Conservation (phyloP, 2,329 filamentous ascomycete genomes). For the Alternaria ventricosa region DNA sequence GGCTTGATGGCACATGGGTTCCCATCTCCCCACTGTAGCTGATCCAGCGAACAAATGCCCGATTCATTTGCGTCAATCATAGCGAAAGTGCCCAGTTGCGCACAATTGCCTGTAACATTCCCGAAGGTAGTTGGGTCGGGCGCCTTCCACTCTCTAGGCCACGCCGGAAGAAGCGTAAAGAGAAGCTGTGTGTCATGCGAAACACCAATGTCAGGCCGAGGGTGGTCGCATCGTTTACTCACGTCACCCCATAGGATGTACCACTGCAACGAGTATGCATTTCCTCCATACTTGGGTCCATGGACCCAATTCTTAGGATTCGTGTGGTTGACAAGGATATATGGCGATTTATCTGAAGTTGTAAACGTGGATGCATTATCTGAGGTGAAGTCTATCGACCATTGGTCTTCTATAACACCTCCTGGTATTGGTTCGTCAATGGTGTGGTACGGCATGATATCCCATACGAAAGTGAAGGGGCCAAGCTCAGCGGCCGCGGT, state of each 20-base stretch:
- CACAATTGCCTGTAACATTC: background rate
- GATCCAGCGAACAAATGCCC: background rate
- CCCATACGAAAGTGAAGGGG: background rate
- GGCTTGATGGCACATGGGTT: background rate
- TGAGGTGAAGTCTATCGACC: background rate
- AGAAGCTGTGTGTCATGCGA: background rate
- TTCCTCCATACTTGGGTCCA: background rate
- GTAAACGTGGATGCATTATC: background rate
- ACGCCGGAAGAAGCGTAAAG: background rate
- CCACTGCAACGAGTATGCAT: background rate
- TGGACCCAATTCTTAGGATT: background rate
- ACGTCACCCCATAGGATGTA: background rate
- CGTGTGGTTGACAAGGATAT: background rate
- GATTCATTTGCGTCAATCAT: background rate
- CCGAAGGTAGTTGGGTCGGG: background rate
- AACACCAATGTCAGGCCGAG: background rate
- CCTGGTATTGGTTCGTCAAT: background rate
- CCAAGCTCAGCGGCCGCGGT: background rate
- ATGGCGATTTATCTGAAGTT: background rate
- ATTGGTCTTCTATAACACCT: background rate
- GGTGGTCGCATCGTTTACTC: background rate
- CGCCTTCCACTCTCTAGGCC: background rate
- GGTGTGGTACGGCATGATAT: background rate
- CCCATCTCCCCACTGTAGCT: background rate
- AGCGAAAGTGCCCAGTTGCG: background rate